phyloP scores from a whole-genome alignment of 2,329 filamentous ascomycete species.

The Fusarium protoensiforme region DNA sequence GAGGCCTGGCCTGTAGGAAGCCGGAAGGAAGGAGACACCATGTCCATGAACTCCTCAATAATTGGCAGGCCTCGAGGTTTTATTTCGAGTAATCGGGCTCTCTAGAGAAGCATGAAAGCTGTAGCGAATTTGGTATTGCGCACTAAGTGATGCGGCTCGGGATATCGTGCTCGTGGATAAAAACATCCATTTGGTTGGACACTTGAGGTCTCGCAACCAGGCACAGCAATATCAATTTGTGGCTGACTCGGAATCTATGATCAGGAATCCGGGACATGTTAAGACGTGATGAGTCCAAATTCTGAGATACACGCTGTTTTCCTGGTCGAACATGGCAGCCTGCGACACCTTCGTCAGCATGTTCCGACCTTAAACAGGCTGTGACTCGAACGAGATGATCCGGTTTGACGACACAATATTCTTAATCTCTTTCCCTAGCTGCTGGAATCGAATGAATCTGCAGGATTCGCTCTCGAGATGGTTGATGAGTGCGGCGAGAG shows the following conservation, averaged over 20 bases:
- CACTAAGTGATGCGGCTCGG: background rate
- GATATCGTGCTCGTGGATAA: background rate
- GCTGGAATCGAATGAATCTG: constrained; percentile 51
- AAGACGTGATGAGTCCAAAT: background rate
- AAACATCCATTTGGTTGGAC: background rate
- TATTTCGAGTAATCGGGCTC: background rate
- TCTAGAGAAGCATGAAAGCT: background rate
- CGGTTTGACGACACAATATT: constrained; percentile 21
- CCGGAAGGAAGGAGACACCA: background rate
- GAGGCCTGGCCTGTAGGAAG: background rate
- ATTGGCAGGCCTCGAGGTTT: background rate
- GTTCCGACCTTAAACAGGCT: background rate
- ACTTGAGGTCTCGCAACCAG: background rate
- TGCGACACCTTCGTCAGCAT: background rate
- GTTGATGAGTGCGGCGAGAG: constrained; percentile 53
- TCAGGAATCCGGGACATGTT: background rate
- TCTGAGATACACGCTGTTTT: background rate
- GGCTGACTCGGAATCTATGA: too few relatives aligned
- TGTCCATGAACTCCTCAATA: background rate
- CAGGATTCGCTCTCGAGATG: constrained; percentile 59
- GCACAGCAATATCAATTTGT: background rate
- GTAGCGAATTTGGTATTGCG: background rate
- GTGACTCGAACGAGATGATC: constrained; percentile 1
- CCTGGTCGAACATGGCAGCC: background rate
- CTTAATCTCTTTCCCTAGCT: constrained; percentile 47